Percentiles rank a stretch among this genome's conserved stretches.
Evolutionary conservation across 768 basidiomycete species (phyloP).

Genomic region (Mycena leptocephala): DNA sequence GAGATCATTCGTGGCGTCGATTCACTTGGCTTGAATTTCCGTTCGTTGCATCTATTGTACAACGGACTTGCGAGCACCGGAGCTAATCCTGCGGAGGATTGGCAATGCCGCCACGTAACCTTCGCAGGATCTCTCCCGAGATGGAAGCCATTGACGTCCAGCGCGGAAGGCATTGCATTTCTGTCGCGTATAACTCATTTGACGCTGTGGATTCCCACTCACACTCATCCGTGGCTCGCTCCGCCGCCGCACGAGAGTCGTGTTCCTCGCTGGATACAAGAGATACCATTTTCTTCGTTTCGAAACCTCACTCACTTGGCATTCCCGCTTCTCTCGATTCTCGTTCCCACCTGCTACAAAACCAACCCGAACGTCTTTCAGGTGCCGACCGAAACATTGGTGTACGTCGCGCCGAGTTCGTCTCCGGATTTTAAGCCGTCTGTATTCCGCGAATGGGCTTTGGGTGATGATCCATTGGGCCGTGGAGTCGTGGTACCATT

Average conservation of each 20-base stretch:
- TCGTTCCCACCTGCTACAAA: neutral
- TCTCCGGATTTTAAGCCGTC: neutral
- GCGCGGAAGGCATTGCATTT: conserved; percentile 49
- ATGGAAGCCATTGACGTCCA: conserved; percentile 53
- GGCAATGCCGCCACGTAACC: conserved; percentile 49
- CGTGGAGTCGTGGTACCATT: conserved; percentile 39
- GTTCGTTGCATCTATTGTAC: conserved; percentile 53
- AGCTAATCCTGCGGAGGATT: conserved; percentile 30
- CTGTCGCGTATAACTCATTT: conserved; percentile 57
- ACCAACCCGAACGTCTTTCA: neutral
- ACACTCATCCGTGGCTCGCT: conserved; percentile 4
- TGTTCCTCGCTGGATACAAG: conserved; percentile 40
- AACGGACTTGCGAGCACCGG: conserved; percentile 44
- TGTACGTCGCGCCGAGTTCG: conserved; percentile 5
- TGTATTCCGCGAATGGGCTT: conserved; percentile 42
- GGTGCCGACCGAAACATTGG: conserved; percentile 17
- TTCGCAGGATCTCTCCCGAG: conserved; percentile 48
- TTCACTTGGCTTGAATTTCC: conserved; percentile 50
- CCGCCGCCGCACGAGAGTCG: neutral
- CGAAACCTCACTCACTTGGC: conserved; percentile 52
- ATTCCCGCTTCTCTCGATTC: conserved; percentile 41
- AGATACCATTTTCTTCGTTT: conserved; percentile 52
- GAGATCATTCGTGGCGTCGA: conserved; percentile 48
- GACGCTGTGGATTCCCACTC: conserved; percentile 47
- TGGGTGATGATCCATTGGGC: conserved; percentile 38